Percentiles rank a stretch among this genome's conserved stretches.
Evolutionary conservation across 805 yeast genomes (phyloP).

Genomic region (Pichia deserticola): DNA sequence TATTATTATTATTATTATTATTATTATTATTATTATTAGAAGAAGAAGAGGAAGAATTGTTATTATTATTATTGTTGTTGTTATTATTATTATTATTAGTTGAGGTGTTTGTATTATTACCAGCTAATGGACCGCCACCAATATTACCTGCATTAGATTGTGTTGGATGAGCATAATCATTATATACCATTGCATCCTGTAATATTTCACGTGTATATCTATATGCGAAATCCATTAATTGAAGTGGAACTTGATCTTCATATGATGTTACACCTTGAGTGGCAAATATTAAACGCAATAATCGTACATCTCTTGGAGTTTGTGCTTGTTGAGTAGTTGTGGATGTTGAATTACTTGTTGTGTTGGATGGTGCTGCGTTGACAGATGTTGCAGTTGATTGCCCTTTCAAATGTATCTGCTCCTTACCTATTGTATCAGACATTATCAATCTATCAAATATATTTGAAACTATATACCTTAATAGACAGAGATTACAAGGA

Average conservation of each 20-base stretch:
- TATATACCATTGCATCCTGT: conserved; percentile 83
- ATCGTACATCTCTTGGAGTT: conserved; percentile 87
- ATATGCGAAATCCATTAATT: conserved; percentile 94
- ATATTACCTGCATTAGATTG: conserved; percentile 33
- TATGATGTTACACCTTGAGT: conserved; percentile 87
- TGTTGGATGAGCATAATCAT: conserved; percentile 61
- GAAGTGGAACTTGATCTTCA: conserved; percentile 94
- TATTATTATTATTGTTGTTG: not conserved
- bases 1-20: no score
- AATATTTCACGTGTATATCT: conserved; percentile 78
- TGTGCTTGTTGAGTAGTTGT: not conserved
- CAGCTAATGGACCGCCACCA: conserved; percentile 14
- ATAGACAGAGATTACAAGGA: no score
- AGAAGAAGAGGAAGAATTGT: conserved; percentile 5
- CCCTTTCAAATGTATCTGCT: no score
- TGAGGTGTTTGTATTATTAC: conserved; percentile 13
- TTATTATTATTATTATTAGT: not conserved
- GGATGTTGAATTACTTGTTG: not conserved
- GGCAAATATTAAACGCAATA: conserved; percentile 84
- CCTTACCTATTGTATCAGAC: no score
- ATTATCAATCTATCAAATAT: no score
- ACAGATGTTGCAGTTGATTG: not conserved
- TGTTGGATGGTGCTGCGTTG: not conserved
- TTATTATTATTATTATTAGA: not conserved
- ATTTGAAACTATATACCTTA: no score